Conservation (phyloP, 768 basidiomycete species). For the Baorangia bicolor region DNA sequence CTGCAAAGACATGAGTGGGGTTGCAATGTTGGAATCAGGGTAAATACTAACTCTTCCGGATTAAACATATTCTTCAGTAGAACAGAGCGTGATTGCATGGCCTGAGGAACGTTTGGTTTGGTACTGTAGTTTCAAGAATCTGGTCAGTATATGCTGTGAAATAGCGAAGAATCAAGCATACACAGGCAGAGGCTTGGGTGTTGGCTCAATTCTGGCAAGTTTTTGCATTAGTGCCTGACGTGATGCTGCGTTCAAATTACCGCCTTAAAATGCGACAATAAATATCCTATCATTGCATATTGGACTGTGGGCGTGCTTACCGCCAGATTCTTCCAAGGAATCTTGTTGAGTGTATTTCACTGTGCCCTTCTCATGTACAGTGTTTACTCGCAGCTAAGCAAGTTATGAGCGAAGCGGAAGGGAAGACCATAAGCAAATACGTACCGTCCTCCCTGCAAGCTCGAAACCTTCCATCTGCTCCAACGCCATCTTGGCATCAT, state of each 20-base stretch:
- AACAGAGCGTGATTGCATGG: constrained; percentile 87
- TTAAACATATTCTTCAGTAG: constrained; percentile 95
- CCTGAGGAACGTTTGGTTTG: constrained; percentile 77
- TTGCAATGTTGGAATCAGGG: background rate
- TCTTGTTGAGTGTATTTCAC: constrained; percentile 74
- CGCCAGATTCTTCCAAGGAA: constrained; percentile 86
- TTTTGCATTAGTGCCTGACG: constrained; percentile 99
- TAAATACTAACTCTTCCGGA: constrained; percentile 80
- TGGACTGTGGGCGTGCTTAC: constrained; percentile 39
- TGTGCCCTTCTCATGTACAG: constrained; percentile 88
- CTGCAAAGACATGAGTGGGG: constrained; percentile 39
- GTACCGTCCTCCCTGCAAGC: constrained; percentile 90
- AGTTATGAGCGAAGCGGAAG: constrained; percentile 15
- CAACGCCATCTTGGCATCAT: constrained; percentile 94
- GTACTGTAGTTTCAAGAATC: constrained; percentile 41
- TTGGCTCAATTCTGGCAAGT: constrained; percentile 90
- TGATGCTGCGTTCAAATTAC: constrained; percentile 97
- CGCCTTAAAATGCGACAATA: constrained; percentile 51
- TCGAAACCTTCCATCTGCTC: constrained; percentile 99
- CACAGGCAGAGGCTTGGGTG: constrained; percentile 60
- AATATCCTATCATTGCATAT: constrained; percentile 1
- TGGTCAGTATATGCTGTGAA: constrained; percentile 12
- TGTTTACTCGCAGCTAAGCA: constrained; percentile 78
- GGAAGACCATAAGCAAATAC: constrained; percentile 4
- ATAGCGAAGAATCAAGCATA: constrained; percentile 36